phyloP scores from a whole-genome alignment of 2,329 filamentous ascomycete genomes.

The Verticillium zaregamsianum region DNA sequence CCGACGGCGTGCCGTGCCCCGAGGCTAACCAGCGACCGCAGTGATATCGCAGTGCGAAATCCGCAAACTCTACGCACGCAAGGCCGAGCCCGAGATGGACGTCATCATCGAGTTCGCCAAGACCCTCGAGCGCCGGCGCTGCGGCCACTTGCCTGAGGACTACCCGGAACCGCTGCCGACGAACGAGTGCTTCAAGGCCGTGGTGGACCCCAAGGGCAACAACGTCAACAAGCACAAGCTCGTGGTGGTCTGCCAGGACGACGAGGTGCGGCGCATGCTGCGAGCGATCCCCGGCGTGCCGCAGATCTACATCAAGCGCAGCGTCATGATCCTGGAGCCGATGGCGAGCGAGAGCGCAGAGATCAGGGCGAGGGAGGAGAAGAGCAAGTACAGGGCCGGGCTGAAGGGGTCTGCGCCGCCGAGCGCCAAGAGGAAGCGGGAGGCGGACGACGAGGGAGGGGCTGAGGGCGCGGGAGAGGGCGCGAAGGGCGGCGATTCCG shows the following conservation, averaged over 20 bases:
- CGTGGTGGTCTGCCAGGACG: constrained; percentile 70
- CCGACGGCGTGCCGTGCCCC: not conserved
- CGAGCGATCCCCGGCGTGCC: constrained; percentile 68
- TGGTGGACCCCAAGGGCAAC: constrained; percentile 73
- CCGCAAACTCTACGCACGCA: constrained; percentile 67
- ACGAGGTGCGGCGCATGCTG: constrained; percentile 58
- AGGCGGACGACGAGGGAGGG: constrained; percentile 34
- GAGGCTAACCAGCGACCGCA: constrained; percentile 18
- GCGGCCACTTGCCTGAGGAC: constrained; percentile 70
- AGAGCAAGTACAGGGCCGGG: constrained; percentile 68
- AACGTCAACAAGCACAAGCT: constrained; percentile 75
- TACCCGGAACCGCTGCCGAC: constrained; percentile 67
- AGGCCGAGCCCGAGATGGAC: constrained; percentile 46
- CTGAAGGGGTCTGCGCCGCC: constrained; percentile 47
- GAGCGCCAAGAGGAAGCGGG: constrained; percentile 47
- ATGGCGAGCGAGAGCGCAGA: constrained; percentile 66
- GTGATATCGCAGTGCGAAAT: constrained; percentile 82
- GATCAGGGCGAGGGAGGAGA: constrained; percentile 64
- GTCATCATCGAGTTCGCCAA: constrained; percentile 73
- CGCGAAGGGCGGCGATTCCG: constrained; percentile 14
- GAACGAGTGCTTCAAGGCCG: constrained; percentile 65
- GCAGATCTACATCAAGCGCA: constrained; percentile 72
- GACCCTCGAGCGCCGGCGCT: constrained; percentile 64
- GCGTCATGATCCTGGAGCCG: constrained; percentile 68
- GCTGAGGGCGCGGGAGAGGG: constrained; percentile 20